Evolutionary conservation across 768 basidiomycete species (phyloP), one percentile per base, ranked within the genome.

Genomic region (Trametes meyenii): DNA sequence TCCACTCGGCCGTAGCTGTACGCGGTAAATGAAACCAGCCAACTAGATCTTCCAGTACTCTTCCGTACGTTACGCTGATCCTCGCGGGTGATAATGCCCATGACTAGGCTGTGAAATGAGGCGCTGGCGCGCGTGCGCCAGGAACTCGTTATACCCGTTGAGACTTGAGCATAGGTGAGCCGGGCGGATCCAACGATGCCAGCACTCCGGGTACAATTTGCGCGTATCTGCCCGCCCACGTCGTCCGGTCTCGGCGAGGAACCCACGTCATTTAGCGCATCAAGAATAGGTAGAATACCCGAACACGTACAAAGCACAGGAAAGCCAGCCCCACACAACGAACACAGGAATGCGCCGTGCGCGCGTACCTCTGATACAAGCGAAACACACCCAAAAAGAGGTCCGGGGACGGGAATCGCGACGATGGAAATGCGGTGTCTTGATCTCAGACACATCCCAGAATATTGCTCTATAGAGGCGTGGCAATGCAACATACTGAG

Each of bases 401-500:
- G 17, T 8, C 40, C 45, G 50, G 46, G 36, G 50, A 50, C 42
- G 50, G 46, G 36, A 58, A 43, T 50, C 42, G 48, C 50, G 48
- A 19, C 13, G 38, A 21, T 35, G 33, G 23, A 49, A 14, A 45
- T 52, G 57, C 57, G 26, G 48, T 50, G 40, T 40, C 23, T 16
- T 23, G 10, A 39, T 43, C 48, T 42, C 23, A 58, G 48, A 58
- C 42, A 49, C 26, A 50, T 49, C 48, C 48, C 49, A 77, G 60
- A 66, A 85, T 85, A 88, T 33, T 83, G 70, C 88, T 24, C 5
- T 52, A 5, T 13, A 5, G 13, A 12, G 36, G 26, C 86, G 21
- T 78, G 62, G 13, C 76, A 77, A 64, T 89, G 87, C 2, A 83
- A 78, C 45, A 86, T 71, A 16, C 72, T 35, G 29, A 33, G 29